Evolutionary conservation across 2,329 filamentous ascomycete genomes (phyloP), one percentile per base, ranked within the genome.

Genomic region (Harringtonia lauricola): DNA sequence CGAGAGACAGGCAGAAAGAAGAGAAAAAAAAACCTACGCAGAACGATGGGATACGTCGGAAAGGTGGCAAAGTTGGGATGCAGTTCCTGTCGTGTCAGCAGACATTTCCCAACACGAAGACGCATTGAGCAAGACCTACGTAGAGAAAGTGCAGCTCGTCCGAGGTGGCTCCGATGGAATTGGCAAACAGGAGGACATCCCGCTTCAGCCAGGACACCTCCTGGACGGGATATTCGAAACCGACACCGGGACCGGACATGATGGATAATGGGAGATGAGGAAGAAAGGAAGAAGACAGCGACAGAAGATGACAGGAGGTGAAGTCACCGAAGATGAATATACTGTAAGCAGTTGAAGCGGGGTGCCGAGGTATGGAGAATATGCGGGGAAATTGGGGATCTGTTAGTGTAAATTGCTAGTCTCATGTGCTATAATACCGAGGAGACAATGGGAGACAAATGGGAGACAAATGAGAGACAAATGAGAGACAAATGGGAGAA

Each of bases 101-200:
- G 43, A 39, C 35, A 49, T 18, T 12, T 21, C 40, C 12, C 38
- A 39, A 10, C 8, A 39, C 13, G 36, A 34, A 29, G 13, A 17
- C 17, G 21, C 22, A 2, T 6, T 28, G 15, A 22, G 8, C 4
- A 15, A 12, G 18, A 31, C 75, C 47, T 71, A 92, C 87, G 56
- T 88, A 95, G 65, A 95, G 80, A 60, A 90, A 94, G 60, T 95
- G 87, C 57, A 95, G 77, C 70, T 95, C 89, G 54, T 94, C 81
- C n/a, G 74, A 73, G 13, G 78, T 90, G 58, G 50, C 81, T 45
- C 89, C 89, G 60, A 95, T 90, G 66, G 83, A 90, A 64, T 83
- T 83, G 54, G 89, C 88, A 62, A 95, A 95, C 49, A 96, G 79
- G 49, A 95, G 72, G 30, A 81, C 78, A 70, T 95, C 89, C 52